phyloP scores from a whole-genome alignment of 2,329 filamentous ascomycete species.

The Fusarium sp. region DNA sequence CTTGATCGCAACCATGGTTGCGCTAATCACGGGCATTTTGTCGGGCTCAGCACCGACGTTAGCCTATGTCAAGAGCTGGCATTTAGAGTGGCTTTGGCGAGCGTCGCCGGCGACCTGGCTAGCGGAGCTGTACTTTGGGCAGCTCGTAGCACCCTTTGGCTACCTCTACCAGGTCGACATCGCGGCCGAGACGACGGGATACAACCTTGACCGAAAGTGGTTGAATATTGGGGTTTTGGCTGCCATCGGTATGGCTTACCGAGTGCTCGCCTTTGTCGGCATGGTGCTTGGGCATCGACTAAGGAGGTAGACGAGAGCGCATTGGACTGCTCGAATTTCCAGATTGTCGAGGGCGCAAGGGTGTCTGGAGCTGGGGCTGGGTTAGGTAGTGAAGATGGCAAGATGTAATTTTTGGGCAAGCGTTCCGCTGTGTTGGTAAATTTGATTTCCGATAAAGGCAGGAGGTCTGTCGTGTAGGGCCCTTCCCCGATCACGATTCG shows the following conservation, averaged over 20 bases:
- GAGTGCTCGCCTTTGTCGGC: slow-evolving; percentile 58
- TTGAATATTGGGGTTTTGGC: slow-evolving; percentile 63
- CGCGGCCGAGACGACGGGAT: slow-evolving; percentile 62
- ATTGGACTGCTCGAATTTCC: not conserved
- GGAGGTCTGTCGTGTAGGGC: slow-evolving; percentile 2
- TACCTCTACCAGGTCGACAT: slow-evolving; percentile 68
- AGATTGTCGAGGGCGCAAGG: not conserved
- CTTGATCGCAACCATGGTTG: slow-evolving; percentile 68
- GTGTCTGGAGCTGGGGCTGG: not conserved
- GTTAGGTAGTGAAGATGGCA: not conserved
- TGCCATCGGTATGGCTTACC: slow-evolving; percentile 61
- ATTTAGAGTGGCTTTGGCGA: slow-evolving; percentile 71
- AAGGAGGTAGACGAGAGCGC: slow-evolving; percentile 34
- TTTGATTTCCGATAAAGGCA: slow-evolving; percentile 9
- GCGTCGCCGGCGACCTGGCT: slow-evolving; percentile 69
- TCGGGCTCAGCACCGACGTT: slow-evolving; percentile 69
- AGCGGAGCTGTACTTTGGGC: slow-evolving; percentile 69
- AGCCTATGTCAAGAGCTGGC: slow-evolving; percentile 64
- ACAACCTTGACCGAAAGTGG: slow-evolving; percentile 60
- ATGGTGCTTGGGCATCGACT: slow-evolving; percentile 44
- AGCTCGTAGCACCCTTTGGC: slow-evolving; percentile 64
- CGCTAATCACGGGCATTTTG: slow-evolving; percentile 68
- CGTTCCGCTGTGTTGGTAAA: not conserved
- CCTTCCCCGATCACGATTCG: slow-evolving; percentile 9
- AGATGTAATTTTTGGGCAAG: slow-evolving; percentile 7